Evolutionary conservation across 2,329 filamentous ascomycete species (phyloP).

Genomic region (Rhynchosporium agropyri): DNA sequence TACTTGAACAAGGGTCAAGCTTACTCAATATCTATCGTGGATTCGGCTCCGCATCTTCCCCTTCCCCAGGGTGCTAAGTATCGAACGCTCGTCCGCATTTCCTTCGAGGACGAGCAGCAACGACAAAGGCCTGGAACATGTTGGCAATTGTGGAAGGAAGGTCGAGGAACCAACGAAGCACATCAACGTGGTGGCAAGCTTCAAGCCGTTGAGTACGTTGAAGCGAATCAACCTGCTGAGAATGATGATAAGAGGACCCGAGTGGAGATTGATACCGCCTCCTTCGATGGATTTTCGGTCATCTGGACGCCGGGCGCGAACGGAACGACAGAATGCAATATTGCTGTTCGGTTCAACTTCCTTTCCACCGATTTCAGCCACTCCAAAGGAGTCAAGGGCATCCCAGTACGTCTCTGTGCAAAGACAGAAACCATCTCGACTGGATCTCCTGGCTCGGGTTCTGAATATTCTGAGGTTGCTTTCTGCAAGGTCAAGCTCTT

Average conservation of each 20-base stretch:
- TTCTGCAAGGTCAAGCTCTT: slow-evolving; percentile 98
- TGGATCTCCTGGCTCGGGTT: slow-evolving; percentile 51
- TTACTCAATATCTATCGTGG: slow-evolving; percentile 82
- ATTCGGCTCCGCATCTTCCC: slow-evolving; percentile 67
- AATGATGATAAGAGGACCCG: slow-evolving; percentile 68
- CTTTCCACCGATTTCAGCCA: slow-evolving; percentile 98
- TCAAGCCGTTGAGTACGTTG: slow-evolving; percentile 93
- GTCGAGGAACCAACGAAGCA: slow-evolving; percentile 90
- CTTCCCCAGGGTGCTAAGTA: slow-evolving; percentile 68
- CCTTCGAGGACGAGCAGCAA: slow-evolving; percentile 95
- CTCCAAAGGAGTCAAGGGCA: slow-evolving; percentile 97
- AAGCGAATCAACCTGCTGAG: slow-evolving; percentile 60
- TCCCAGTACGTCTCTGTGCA: slow-evolving; percentile 87
- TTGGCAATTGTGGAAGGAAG: slow-evolving; percentile 96
- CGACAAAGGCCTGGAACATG: slow-evolving; percentile 78
- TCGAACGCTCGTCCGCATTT: slow-evolving; percentile 90
- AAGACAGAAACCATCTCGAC: slow-evolving; percentile 75
- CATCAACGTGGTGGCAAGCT: slow-evolving; percentile 91
- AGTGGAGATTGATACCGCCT: slow-evolving; percentile 72
- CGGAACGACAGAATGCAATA: slow-evolving; percentile 73
- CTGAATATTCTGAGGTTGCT: slow-evolving; percentile 70
- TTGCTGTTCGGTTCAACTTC: slow-evolving; percentile 97
- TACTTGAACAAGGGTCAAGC: slow-evolving; percentile 98
- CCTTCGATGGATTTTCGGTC: slow-evolving; percentile 93
- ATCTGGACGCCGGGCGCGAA: slow-evolving; percentile 78